These are phyloP conservation scores for Zalaria sp. DNA, from an alignment of 2,329 filamentous ascomycete genomes.

Conservation along the genomic window DNA sequence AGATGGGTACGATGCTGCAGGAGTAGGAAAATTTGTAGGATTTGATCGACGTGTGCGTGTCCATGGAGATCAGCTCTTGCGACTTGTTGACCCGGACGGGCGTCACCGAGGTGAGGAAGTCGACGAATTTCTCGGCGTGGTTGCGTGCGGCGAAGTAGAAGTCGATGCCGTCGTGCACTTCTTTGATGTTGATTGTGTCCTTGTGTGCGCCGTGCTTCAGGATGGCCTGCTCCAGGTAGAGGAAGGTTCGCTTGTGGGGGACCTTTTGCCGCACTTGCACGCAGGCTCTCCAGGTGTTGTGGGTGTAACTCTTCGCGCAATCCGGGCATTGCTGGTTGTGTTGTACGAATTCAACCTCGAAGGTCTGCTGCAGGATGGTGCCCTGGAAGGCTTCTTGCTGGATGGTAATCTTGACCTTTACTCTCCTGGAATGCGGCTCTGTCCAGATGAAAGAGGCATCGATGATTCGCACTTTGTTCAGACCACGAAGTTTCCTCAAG, in stretches of 20 bases:
- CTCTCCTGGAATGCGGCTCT: constrained; percentile 81
- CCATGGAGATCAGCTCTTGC: constrained; percentile 87
- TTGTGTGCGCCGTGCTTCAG: constrained; percentile 84
- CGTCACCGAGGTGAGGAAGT: constrained; percentile 72
- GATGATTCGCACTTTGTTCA: constrained; percentile 85
- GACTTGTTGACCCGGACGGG: constrained; percentile 70
- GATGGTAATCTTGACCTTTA: constrained; percentile 92
- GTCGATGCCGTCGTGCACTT: constrained; percentile 88
- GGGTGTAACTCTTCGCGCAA: constrained; percentile 89
- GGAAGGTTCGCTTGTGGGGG: constrained; percentile 76
- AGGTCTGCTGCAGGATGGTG: constrained; percentile 74
- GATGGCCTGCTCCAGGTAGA: constrained; percentile 84
- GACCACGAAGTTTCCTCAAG: constrained; percentile 70
- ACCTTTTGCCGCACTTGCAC: constrained; percentile 97
- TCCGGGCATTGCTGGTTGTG: constrained; percentile 90
- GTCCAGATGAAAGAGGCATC: constrained; percentile 98
- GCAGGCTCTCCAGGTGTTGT: constrained; percentile 85
- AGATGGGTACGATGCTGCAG: constrained; percentile 80
- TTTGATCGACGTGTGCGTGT: constrained; percentile 78
- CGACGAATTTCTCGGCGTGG: constrained; percentile 81
- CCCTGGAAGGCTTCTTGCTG: constrained; percentile 57
- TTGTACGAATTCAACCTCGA: constrained; percentile 87
- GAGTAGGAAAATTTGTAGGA: constrained; percentile 94
- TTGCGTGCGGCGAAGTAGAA: constrained; percentile 89
- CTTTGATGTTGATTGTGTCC: constrained; percentile 96